Base-by-base conservation (phyloP, 805 yeast species). In the Blastobotrys chiropterorum region DNA sequence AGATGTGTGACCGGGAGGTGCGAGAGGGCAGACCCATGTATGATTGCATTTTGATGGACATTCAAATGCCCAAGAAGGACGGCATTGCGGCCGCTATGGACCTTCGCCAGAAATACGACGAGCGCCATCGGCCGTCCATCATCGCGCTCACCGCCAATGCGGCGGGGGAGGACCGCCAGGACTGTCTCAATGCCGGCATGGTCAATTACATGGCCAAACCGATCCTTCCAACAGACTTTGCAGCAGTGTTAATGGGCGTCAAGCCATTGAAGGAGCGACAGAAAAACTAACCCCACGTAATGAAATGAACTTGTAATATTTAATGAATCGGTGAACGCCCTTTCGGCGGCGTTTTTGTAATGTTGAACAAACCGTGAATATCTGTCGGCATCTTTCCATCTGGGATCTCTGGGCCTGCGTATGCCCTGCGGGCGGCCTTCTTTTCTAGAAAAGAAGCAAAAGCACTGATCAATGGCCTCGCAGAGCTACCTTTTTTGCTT, bases 21-120 rank as follows among this genome's bases (percentile, higher is more conserved):
- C 53, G 61, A 16, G 60, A 60, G 1, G 62, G 62, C 3, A 68
- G 70, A n/a, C 63, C 67, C 19, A 67, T 64, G 59, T 79, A 78
- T 59, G 82, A 79, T 56, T 69, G 76, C 46, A 72, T 78, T 11
- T 66, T 79, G 47, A 78, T 79, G 82, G 83, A 79, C 58, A 74
- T 78, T 17, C 81, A 77, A 53, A 77, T 77, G 80, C 81, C 81
- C 13, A 64, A 72, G 34, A 74, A 72, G 61, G 83, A 79, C 59
- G 83, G 83, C 1, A 75, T 77, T 34, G 71, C 74, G 3, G 73
- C 80, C 1, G 71, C 79, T 0, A 62, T 62, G 7, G 78, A 74
- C 50, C 59, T 76, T 39, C 60, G 58, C 43, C 62, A 64, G 45
- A 49, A 60, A 21, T 75, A 74, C 49, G 64, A 60, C 7, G 54